Base-by-base conservation (phyloP, 164 flowering plant genomes). In the Santalum album region DNA sequence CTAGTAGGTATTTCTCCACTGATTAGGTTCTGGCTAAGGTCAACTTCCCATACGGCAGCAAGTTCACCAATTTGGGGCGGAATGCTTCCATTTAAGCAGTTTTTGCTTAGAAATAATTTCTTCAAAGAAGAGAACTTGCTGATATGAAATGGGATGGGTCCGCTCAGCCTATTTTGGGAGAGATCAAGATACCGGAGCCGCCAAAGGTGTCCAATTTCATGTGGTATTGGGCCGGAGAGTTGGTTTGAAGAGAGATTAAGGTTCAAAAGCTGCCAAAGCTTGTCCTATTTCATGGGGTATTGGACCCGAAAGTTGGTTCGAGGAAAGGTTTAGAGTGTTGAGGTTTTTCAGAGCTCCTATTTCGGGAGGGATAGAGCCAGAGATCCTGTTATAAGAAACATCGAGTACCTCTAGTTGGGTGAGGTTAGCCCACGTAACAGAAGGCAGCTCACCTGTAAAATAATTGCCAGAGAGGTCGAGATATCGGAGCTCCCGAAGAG, bases 401-500 rank as follows among this genome's bases (percentile, higher is more conserved):
- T 55, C 43, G 20, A 61, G 49, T 17, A 21, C 15, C 17, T 14
- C 51, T 20, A 62, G 34, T 2, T 51, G 34, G 12, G 36, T 10
- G 17, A 48, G 49, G 11, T 55, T 46, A 39, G 17, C 19, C 1
- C 49, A 26, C 9, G 50, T 36, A 48, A 14, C 20, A 53, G 56
- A 45, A 3, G 16, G 40, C 14, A 38, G 44, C 56, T 53, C 56
- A 38, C 45, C 56, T 36, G 2, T 17, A 36, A 53, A n/a, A 15
- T 36, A 2, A 23, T 36, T 36, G 0, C 15, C 0, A 12, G 20
- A 24, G 1, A 53, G 19, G 17, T 16, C 24, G 6, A 53, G 44
- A 25, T 36, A 17, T 3, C 18, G 16, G 20, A 38, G 45, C 17
- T 17, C 22, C 17, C 18, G 15, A 15, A 36, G 56, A 38, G 45